These are phyloP conservation scores for Dactylonectria estremocensis DNA, from an alignment of 2,329 filamentous ascomycete genomes.

Conservation along the genomic window DNA sequence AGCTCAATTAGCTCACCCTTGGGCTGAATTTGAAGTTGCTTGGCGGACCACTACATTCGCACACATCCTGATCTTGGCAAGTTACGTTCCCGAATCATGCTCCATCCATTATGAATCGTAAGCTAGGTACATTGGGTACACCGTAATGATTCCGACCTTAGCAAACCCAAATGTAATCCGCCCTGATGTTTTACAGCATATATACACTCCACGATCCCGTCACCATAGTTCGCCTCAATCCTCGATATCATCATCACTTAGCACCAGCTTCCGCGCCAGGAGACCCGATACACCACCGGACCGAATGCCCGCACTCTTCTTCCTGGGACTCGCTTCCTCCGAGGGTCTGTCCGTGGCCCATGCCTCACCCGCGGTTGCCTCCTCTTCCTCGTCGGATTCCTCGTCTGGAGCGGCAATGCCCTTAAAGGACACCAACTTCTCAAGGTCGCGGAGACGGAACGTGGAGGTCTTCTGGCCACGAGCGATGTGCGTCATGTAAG, in stretches of 20 bases:
- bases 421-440: slow-evolving; percentile 78
- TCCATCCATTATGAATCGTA: slow-evolving; percentile 32
- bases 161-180: slow-evolving; percentile 12
- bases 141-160: slow-evolving; percentile 5
- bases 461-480: slow-evolving; percentile 57
- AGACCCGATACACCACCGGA: slow-evolving; percentile 57
- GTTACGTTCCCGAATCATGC: slow-evolving; percentile 19
- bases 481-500: slow-evolving; percentile 83
- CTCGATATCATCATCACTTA: slow-evolving; percentile 90
- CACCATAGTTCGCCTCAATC: slow-evolving; percentile 62
- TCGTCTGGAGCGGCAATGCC: slow-evolving; percentile 69
- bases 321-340: slow-evolving; percentile 67
- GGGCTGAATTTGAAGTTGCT: slow-evolving; percentile 72
- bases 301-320: slow-evolving; percentile 60
- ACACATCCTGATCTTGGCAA: not conserved
- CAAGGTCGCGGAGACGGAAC: slow-evolving; percentile 70
- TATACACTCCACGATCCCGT: slow-evolving; percentile 11
- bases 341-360: slow-evolving; percentile 76
- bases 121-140: slow-evolving; percentile 8
- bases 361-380: slow-evolving; percentile 59
- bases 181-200: slow-evolving; percentile 19
- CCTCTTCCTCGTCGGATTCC: slow-evolving; percentile 63
- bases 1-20: not conserved
- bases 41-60: slow-evolving; percentile 51
- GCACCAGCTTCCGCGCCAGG: slow-evolving; percentile 76